Evolutionary conservation across 2,329 filamentous ascomycete genomes (phyloP), one percentile per base, ranked within the genome.

Genomic region (Penicillium hordei): DNA sequence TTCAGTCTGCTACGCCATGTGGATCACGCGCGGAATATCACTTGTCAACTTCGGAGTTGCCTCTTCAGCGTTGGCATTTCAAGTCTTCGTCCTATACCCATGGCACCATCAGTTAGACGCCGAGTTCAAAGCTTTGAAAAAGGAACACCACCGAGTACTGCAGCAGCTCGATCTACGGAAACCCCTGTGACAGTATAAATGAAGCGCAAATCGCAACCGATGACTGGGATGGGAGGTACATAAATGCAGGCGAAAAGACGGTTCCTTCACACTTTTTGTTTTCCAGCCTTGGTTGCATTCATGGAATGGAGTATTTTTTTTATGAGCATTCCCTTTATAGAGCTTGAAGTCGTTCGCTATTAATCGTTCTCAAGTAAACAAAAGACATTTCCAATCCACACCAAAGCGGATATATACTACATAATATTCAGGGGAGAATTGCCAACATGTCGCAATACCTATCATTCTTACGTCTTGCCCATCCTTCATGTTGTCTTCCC

Each of bases 61-160:
- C 52, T 81, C 81, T 31, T 87, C 85, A 4, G 87, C 87, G 0
- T 78, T 89, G 34, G 78, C 78, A 36, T 89, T 89, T 71, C 86
- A 89, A 73, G 84, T 89, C 49, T 86, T 85, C 64, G 87, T 89
- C 39, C 78, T 89, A 12, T 89, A 89, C 71, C 87, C 87, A 1
- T 89, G 86, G 86, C 86, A 89, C 72, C 81, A 87, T 66, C 78
- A 87, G 68, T 76, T 89, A 7, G 84, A 88, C 61, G 79, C 82
- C 21, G 82, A 84, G 59, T 88, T 89, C 66, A 78, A 83, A 55
- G 75, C 79, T 12, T 74, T 88, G 25, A 86, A 83, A 68, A 79
- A 78, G 56, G 85, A 88, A 63, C 84, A 88, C 56, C 58, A 77
- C 5, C 67, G 63, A 7, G 55, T 76, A 6, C 57, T 78, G 34